Evolutionary conservation across 768 basidiomycete species (phyloP).

Genomic region (Lentinula sp.): DNA sequence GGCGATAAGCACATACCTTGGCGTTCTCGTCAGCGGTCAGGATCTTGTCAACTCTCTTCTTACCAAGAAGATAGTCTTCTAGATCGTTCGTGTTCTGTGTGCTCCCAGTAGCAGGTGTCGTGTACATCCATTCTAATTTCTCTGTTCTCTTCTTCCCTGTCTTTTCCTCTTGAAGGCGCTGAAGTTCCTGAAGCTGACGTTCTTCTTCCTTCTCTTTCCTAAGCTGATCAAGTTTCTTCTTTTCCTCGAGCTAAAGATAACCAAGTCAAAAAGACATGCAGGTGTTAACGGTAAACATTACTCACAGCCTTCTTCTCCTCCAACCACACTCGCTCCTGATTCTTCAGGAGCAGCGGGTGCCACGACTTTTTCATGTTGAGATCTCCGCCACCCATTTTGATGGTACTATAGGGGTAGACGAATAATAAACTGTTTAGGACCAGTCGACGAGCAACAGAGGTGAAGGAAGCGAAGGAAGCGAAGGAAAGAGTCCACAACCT

Average conservation of each 20-base stretch:
- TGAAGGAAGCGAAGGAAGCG: slow-evolving; percentile 2
- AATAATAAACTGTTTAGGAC: slow-evolving; percentile 4
- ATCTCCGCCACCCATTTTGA: slow-evolving; percentile 97
- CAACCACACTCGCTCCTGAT: slow-evolving; percentile 99
- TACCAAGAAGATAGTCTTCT: slow-evolving; percentile 95
- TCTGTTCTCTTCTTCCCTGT: slow-evolving; percentile 93
- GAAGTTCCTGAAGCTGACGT: slow-evolving; percentile 91
- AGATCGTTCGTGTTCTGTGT: slow-evolving; percentile 84
- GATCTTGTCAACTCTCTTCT: slow-evolving; percentile 96
- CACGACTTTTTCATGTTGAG: slow-evolving; percentile 99
- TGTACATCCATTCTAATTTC: slow-evolving; percentile 99
- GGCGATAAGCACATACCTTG: slow-evolving; percentile 42
- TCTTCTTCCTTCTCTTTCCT: slow-evolving; percentile 98
- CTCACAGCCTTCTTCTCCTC: slow-evolving; percentile 94
- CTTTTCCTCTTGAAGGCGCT: slow-evolving; percentile 90
- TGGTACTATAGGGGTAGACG: slow-evolving; percentile 13
- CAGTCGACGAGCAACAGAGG: slow-evolving; percentile 9
- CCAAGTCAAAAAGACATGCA: slow-evolving; percentile 2
- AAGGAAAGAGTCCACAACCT: not conserved
- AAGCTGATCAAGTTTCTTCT: slow-evolving; percentile 95
- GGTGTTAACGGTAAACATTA: slow-evolving; percentile 10
- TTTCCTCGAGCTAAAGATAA: slow-evolving; percentile 81
- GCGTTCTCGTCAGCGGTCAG: slow-evolving; percentile 89
- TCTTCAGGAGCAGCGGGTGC: slow-evolving; percentile 97
- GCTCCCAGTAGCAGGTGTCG: slow-evolving; percentile 92